phyloP scores from a whole-genome alignment of 495 filamentous ascomycete genomes.

The Aspergillus egyptiacus region DNA sequence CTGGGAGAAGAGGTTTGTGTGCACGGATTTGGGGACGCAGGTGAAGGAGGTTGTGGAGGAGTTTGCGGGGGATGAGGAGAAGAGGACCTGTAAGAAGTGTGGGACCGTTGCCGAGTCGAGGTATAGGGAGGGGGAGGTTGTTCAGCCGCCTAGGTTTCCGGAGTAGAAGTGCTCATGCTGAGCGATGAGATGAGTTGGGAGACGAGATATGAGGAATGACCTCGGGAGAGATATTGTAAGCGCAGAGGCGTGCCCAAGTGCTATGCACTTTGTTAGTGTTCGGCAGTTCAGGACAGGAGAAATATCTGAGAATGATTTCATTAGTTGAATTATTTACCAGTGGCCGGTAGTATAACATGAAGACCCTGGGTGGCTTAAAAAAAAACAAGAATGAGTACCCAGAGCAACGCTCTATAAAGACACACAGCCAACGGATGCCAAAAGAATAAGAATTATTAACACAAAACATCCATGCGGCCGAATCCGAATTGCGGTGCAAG shows the following conservation, averaged over 20 bases:
- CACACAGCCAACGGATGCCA: conserved; percentile 14
- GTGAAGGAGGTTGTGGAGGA: conserved; percentile 87
- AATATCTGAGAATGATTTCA: background rate
- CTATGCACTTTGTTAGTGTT: background rate
- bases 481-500: conserved; percentile 2
- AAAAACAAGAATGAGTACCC: conserved; percentile 10
- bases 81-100: conserved; percentile 72
- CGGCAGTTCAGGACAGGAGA: background rate
- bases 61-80: conserved; percentile 65
- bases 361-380: background rate
- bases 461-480: conserved; percentile 2
- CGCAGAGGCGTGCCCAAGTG: too few species aligned
- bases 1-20: conserved; percentile 81
- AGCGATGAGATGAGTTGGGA: background rate
- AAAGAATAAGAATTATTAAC: conserved; percentile 15
- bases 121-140: conserved; percentile 36
- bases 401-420: too few species aligned
- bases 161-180: conserved; percentile 15
- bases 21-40: conserved; percentile 91
- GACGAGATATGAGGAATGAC: conserved; percentile 3
- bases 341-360: conserved; percentile 9
- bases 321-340: conserved; percentile 11
- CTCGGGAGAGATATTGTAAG: background rate
- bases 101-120: conserved; percentile 60
- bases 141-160: conserved; percentile 36